A percentile compares a stretch with the other conserved stretches of the same genome.
Evolutionary conservation across 768 basidiomycete genomes (phyloP).

Genomic region (Pleurotus citrinopileatus): DNA sequence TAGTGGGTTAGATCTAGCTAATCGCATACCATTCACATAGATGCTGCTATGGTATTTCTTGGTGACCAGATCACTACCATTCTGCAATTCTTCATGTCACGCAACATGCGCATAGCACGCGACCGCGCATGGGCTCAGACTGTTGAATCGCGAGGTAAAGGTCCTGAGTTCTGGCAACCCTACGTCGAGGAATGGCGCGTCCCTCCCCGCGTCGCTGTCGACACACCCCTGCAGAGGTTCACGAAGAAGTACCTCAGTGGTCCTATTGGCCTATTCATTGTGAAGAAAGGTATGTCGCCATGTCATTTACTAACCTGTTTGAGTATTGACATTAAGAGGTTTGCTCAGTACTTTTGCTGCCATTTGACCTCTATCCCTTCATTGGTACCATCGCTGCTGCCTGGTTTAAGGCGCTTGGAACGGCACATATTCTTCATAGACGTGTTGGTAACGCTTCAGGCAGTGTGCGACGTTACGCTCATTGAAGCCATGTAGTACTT

Average conservation of each 20-base stretch:
- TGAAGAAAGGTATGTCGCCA: conserved; percentile 42
- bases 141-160: conserved; percentile 78
- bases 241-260: conserved; percentile 33
- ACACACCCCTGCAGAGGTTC: conserved; percentile 25
- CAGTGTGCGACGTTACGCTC: not conserved
- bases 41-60: conserved; percentile 72
- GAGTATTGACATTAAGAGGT: not conserved
- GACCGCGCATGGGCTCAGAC: conserved; percentile 81
- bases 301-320: not conserved
- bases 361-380: conserved; percentile 66
- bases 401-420: conserved; percentile 64
- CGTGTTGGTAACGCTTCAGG: conserved; percentile 41
- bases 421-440: conserved; percentile 64
- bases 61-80: conserved; percentile 74
- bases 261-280: conserved; percentile 36
- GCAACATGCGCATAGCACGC: conserved; percentile 79
- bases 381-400: conserved; percentile 62
- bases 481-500: conserved; percentile 60
- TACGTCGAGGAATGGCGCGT: conserved; percentile 81
- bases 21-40: conserved; percentile 30
- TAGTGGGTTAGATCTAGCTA: not conserved
- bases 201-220: conserved; percentile 41
- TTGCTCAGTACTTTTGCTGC: conserved; percentile 51
- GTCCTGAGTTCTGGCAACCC: conserved; percentile 77
- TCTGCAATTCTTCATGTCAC: conserved; percentile 78